phyloP scores from a whole-genome alignment of 306 rosid species.

The Ammopiptanthus mongolicus region DNA sequence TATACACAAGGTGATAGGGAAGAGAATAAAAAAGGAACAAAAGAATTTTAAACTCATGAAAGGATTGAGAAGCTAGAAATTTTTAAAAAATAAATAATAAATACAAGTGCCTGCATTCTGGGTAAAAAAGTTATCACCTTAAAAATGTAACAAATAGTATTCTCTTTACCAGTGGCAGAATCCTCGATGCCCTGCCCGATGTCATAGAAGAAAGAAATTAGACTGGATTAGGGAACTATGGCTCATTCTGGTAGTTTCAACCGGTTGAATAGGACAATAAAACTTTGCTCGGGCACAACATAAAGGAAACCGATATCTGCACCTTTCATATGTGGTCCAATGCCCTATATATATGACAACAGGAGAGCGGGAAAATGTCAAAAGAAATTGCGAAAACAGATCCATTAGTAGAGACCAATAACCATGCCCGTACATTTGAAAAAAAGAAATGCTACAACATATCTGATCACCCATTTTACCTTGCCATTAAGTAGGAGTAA shows the following conservation, averaged over 20 bases:
- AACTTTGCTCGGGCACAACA: constrained; percentile 65
- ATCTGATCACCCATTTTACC: constrained; percentile 44
- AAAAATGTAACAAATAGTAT: not conserved
- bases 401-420: not conserved
- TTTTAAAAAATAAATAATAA: not conserved
- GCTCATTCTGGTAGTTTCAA: constrained; percentile 65
- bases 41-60: not conserved
- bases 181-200: not conserved
- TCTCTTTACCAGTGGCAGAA: constrained; percentile 16
- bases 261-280: constrained; percentile 74
- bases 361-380: not conserved
- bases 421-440: not conserved
- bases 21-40: not conserved
- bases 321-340: constrained; percentile 66
- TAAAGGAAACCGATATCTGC: constrained; percentile 81
- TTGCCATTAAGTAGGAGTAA: constrained; percentile 88
- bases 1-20: constrained; percentile 30
- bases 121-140: constrained; percentile 15
- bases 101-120: not conserved
- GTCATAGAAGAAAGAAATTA: not conserved
- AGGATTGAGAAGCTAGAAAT: not conserved
- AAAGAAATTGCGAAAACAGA: not conserved
- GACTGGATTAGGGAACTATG: not conserved
- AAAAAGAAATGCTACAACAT: not conserved
- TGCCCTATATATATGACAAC: constrained; percentile 38